Evolutionary conservation across 2,329 filamentous ascomycete species (phyloP).

Genomic region (Aspergillus uvarum): DNA sequence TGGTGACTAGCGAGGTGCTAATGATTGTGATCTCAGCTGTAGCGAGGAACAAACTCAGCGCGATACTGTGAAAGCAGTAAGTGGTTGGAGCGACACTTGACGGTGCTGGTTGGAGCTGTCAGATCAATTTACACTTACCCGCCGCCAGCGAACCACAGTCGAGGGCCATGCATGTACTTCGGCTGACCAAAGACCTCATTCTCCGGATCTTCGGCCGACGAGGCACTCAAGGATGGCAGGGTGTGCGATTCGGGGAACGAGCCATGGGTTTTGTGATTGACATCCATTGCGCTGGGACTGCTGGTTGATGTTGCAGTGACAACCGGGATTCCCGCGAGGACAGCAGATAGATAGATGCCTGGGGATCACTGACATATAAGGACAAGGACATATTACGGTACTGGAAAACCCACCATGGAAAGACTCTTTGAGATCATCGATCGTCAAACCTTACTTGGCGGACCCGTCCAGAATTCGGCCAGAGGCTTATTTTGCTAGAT

Average conservation of each 20-base stretch:
- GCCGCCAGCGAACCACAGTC: conserved; percentile 1
- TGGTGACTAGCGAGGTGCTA: conserved; percentile 52
- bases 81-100: not conserved
- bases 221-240: not conserved
- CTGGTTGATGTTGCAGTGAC: not conserved
- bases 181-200: not conserved
- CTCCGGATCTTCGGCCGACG: not conserved
- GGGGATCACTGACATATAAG: not conserved
- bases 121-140: conserved; percentile 1
- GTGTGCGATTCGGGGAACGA: not conserved
- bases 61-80: not conserved
- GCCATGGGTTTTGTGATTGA: not conserved
- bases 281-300: not conserved
- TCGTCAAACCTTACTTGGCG: not conserved
- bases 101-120: not conserved
- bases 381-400: not conserved
- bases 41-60: conserved; percentile 42
- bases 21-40: conserved; percentile 53
- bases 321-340: too few relatives aligned
- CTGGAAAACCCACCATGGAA: not conserved
- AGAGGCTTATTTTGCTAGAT: not conserved
- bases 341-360: not conserved
- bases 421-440: not conserved
- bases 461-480: not conserved
- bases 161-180: not conserved